Conservation (phyloP, 129 eudicot genomes). For the Kitagawia praeruptora region DNA sequence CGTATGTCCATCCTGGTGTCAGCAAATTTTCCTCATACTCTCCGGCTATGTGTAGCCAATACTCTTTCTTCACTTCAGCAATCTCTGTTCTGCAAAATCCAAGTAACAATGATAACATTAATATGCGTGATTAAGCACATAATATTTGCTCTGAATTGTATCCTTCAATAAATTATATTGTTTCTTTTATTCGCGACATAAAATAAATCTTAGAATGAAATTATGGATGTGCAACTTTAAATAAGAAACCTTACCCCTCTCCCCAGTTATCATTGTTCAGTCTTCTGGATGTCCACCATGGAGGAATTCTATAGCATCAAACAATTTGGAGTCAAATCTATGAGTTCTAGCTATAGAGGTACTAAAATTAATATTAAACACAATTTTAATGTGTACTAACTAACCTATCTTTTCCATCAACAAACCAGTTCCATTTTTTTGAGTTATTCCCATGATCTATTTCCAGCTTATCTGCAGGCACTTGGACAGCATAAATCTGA, state of each 20-base stretch:
- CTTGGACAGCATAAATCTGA: not conserved
- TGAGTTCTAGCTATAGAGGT: not conserved
- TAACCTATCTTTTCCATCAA: not conserved
- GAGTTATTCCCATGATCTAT: not conserved
- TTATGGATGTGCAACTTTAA: too few relatives aligned
- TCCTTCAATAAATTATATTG: too few relatives aligned
- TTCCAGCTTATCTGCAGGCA: slow-evolving; percentile 2
- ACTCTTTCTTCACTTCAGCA: not conserved
- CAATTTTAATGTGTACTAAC: not conserved
- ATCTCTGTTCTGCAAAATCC: not conserved
- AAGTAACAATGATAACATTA: not conserved
- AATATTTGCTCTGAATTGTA: not conserved
- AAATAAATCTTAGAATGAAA: not conserved
- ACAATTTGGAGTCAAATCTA: not conserved
- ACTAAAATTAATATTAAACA: not conserved
- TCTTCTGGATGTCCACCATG: slow-evolving; percentile 4
- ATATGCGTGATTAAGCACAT: not conserved
- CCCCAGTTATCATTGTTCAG: slow-evolving; percentile 1
- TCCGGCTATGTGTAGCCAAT: not conserved
- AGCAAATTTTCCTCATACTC: not conserved
- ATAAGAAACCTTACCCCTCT: not conserved
- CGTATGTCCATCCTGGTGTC: not conserved
- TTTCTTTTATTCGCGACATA: not conserved
- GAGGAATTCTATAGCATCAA: not conserved
- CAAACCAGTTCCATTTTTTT: not conserved